A percentile compares a stretch with the other conserved stretches of the same genome.
phyloP scores from a whole-genome alignment of 495 filamentous ascomycete species.

The Penicillium diatomitis region DNA sequence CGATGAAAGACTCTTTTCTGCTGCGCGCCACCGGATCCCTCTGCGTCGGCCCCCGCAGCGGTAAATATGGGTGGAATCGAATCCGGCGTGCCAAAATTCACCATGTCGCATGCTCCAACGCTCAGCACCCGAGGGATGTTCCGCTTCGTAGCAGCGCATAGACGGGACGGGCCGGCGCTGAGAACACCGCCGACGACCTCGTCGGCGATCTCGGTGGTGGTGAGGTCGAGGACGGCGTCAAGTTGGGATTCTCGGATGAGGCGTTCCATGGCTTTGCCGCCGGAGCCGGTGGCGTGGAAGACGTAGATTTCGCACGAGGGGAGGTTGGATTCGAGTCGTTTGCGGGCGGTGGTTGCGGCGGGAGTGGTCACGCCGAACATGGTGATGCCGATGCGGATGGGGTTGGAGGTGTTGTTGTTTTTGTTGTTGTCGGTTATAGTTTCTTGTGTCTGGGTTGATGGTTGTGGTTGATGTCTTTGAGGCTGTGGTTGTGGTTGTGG shows the following conservation, averaged over 20 bases:
- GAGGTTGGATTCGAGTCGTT: conserved; percentile 30
- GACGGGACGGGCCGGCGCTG: conserved; percentile 41
- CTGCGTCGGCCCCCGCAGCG: neutral
- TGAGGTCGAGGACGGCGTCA: conserved; percentile 57
- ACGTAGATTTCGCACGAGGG: conserved; percentile 46
- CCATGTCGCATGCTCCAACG: conserved; percentile 59
- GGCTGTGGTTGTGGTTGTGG: neutral
- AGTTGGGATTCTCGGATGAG: conserved; percentile 43
- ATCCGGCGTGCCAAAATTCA: conserved; percentile 51
- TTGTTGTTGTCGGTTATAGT: no score
- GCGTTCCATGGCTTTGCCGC: conserved; percentile 59
- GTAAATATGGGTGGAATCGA: conserved; percentile 43
- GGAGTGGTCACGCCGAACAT: conserved; percentile 73
- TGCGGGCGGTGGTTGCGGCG: conserved; percentile 40
- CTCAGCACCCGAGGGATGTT: conserved; percentile 55
- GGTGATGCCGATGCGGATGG: conserved; percentile 45
- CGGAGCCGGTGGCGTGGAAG: conserved; percentile 61
- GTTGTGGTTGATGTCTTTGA: no score
- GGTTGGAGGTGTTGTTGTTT: neutral
- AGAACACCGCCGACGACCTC: conserved; percentile 53
- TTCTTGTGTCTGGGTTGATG: no score
- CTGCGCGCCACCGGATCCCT: neutral
- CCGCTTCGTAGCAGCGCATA: conserved; percentile 42
- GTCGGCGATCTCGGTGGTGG: conserved; percentile 60
- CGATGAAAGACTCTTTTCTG: conserved; percentile 40